phyloP scores from a whole-genome alignment of 257 asterid genomes.

The Paraleonurus japonicus region DNA sequence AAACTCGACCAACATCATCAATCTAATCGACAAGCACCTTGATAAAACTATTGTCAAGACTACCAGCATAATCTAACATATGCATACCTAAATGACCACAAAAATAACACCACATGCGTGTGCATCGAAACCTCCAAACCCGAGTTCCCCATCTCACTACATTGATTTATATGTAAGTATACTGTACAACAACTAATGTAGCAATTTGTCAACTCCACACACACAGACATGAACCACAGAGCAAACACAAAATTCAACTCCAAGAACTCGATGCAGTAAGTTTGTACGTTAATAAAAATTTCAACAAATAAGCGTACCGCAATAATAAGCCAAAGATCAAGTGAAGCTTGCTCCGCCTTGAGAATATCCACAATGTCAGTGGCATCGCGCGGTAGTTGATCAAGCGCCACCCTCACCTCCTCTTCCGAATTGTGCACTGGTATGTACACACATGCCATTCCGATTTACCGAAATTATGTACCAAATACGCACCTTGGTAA shows the following conservation, averaged over 20 bases:
- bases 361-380: slow-evolving; percentile 95
- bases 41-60: not conserved
- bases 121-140: not conserved
- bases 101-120: not conserved
- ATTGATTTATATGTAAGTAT: not conserved
- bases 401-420: slow-evolving; percentile 93
- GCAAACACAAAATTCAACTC: slow-evolving; percentile 11
- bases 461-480: not conserved
- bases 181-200: not conserved
- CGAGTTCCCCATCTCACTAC: not conserved
- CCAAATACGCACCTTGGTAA: not conserved
- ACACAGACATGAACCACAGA: slow-evolving; percentile 8
- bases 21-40: not conserved
- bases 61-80: not conserved
- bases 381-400: slow-evolving; percentile 97
- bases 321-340: slow-evolving; percentile 93
- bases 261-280: not conserved
- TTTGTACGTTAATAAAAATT: not conserved
- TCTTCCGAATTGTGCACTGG: slow-evolving; percentile 98
- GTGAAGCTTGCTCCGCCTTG: slow-evolving; percentile 99
- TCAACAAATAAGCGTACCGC: slow-evolving; percentile 48
- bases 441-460: slow-evolving; percentile 73
- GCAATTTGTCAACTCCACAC: slow-evolving; percentile 1
- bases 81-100: not conserved
- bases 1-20: not conserved